These are phyloP conservation scores for Lolium multiflorum DNA, from an alignment of 176 grass and related monocot species.

Conservation along the genomic window DNA sequence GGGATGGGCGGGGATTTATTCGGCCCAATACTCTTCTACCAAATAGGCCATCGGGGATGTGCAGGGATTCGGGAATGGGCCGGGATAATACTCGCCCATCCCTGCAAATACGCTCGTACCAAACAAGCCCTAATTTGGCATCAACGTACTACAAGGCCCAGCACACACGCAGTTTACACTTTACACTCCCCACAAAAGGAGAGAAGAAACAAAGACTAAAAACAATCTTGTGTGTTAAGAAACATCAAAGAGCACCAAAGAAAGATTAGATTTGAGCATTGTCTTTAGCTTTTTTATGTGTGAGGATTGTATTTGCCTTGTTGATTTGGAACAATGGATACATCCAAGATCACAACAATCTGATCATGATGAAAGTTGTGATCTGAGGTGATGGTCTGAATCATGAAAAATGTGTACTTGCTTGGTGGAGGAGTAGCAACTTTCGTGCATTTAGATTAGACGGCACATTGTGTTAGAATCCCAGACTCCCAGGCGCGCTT, in stretches of 20 bases:
- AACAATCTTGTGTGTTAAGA: constrained; percentile 40
- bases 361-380: constrained; percentile 7
- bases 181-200: not conserved
- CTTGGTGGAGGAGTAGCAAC: not conserved
- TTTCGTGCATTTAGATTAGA: not conserved
- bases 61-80: too few relatives aligned
- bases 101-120: too few relatives aligned
- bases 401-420: constrained; percentile 9
- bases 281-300: not conserved
- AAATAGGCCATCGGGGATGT: too few relatives aligned
- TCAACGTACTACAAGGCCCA: not conserved
- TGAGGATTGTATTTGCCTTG: not conserved
- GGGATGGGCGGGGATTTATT: too few relatives aligned
- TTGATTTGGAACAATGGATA: constrained; percentile 20
- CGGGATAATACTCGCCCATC: too few relatives aligned
- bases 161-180: not conserved
- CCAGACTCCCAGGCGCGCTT: not conserved
- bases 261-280: constrained; percentile 26
- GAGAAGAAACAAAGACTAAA: not conserved
- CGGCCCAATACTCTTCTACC: too few relatives aligned
- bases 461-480: constrained; percentile 14
- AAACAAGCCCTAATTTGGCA: constrained; percentile 42
- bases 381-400: not conserved
- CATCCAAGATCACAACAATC: not conserved
- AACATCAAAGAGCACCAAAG: constrained; percentile 23